These are phyloP conservation scores for Saccharomyces mikatae DNA, from an alignment of 805 yeast species.

Conservation along the genomic window DNA sequence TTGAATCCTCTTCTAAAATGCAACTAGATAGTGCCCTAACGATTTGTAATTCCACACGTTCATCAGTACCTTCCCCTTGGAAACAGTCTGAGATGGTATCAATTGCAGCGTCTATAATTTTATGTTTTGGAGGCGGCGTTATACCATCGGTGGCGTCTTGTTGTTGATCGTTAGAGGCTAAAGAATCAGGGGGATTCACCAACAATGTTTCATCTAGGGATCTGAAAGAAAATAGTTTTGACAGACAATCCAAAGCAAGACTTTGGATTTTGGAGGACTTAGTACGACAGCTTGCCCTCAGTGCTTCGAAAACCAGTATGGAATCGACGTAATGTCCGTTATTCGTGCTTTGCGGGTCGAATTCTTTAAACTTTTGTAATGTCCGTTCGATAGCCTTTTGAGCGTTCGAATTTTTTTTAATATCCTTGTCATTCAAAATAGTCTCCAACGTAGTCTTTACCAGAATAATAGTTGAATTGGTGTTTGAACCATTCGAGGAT, in stretches of 20 bases:
- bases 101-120: slow-evolving; percentile 72
- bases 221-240: slow-evolving; percentile 75
- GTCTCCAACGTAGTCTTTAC: slow-evolving; percentile 52
- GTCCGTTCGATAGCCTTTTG: slow-evolving; percentile 28
- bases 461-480: slow-evolving; percentile 31
- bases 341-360: slow-evolving; percentile 19
- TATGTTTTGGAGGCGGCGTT: slow-evolving; percentile 46
- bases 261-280: slow-evolving; percentile 57
- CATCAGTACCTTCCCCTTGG: slow-evolving; percentile 88
- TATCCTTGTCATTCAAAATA: slow-evolving; percentile 53
- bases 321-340: slow-evolving; percentile 35
- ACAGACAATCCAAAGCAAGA: slow-evolving; percentile 73
- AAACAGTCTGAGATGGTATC: slow-evolving; percentile 78
- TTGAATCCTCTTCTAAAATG: slow-evolving; percentile 67
- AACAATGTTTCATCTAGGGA: slow-evolving; percentile 58
- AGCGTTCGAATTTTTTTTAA: slow-evolving; percentile 38
- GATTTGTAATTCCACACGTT: slow-evolving; percentile 82
- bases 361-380: slow-evolving; percentile 22
- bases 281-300: slow-evolving; percentile 67
- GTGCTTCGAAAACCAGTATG: slow-evolving; percentile 62
- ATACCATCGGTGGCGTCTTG: slow-evolving; percentile 31
- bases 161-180: slow-evolving; percentile 27
- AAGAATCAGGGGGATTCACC: slow-evolving; percentile 39
- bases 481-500: slow-evolving; percentile 13
- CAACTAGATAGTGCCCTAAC: slow-evolving; percentile 87